Base-by-base conservation (phyloP, 2,329 filamentous ascomycete genomes). In the Fusarium domesticum region DNA sequence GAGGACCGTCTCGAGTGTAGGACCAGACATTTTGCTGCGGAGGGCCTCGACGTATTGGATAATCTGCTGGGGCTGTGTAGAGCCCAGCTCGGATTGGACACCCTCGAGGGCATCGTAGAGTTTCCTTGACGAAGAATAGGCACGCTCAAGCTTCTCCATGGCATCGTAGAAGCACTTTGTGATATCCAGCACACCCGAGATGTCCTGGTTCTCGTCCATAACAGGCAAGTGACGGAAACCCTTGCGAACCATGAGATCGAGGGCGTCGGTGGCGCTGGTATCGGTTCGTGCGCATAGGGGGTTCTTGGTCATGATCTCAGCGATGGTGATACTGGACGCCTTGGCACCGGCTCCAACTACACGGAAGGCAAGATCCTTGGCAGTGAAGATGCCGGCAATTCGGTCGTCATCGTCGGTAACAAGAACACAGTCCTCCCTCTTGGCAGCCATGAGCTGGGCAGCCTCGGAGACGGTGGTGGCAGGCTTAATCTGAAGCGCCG, bases 101-200 rank as follows among this genome's bases (percentile, higher is more conserved):
- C 93, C 93, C 71, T 98, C 93, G 46, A 98, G 74, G 25, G 93
- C 93, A 74, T 97, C 93, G 68, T 98, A 97, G 17, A 98, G 80
- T 70, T 96, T 96, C 58, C 93, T 84, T n/a, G 93, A 98, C 14
- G 93, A 97, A 54, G 89, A 90, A 68, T 98, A 98, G 39, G 93
- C 93, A 39, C 93, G 86, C 75, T 98, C 93, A 48, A 98, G 75
- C 76, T 98, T 98, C 76, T 98, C 93, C 93, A 98, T 98, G 34
- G 93, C 93, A 71, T 98, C 93, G 71, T 98, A 98, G 70, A 98
- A 98, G 72, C 93, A 98, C 72, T 97, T 98, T 45, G 93, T 98
- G 60, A 98, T 98, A 69, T 98, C 93, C 42, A 98, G 75, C 56
- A 98, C 91, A 74, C 93, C 93, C 6, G 91, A 95, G 51, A 98